Base-by-base conservation (phyloP, 2,329 filamentous ascomycete species). In the Epichloe uncinata region DNA sequence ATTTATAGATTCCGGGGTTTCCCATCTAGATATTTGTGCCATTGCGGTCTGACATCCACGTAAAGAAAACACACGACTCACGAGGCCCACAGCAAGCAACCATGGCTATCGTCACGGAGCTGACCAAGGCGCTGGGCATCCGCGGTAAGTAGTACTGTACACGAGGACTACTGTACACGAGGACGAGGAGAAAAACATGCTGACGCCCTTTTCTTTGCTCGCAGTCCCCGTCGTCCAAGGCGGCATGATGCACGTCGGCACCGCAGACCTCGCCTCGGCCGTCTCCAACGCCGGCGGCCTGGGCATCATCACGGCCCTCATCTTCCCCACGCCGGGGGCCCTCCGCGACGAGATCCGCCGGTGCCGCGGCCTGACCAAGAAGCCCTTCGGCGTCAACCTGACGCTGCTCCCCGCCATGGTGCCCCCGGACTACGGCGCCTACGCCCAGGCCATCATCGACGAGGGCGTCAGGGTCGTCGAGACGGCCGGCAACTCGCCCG, bases 401-500 rank as follows among this genome's bases (percentile, higher is more conserved):
- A 98, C 93, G 8, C 83, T 97, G 54, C 83, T 97, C 43, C 93
- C 93, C 30, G 79, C 90, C 50, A 78, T 97, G 59, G 83, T 88
- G 9, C 88, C 93, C 93, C 93, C 93, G 5, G 84, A 97, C 75
- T 98, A 98, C 67, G 79, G 72, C 54, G 91, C 87, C 53, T 98
- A 95, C 70, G 88, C 91, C 30, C 86, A 87, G 68, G 87, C 90
- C 49, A 82, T 94, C 63, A 90, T 98, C 63, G 90, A 96, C 63
- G 90, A 96, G 72, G 90, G 89, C 51, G 76, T 97, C 69, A 80
- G 78, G 56, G 84, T 97, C 54, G 91, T 97, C 58, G 93, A 97
- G 72, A 95, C 89, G 3, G 89, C 89, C 1, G 89, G 89, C 49
- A 95, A 95, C 73, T 74, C 71, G 47, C 93, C 93, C 0, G 93